Conservation (phyloP, 768 basidiomycete species). For the Rhodotorula diobovata region DNA sequence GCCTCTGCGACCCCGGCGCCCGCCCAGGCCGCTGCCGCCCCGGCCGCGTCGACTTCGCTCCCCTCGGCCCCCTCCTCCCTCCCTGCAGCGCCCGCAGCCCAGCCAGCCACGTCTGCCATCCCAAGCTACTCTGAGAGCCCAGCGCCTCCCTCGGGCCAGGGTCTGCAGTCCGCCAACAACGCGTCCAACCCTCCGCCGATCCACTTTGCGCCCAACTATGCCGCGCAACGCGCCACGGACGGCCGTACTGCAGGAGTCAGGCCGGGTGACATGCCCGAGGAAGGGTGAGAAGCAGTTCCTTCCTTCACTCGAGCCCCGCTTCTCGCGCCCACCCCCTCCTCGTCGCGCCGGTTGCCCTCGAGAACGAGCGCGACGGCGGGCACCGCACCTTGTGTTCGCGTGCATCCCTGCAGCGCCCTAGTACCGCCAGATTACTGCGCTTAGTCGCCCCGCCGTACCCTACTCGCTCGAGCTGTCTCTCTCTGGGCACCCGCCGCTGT, state of each 20-base stretch:
- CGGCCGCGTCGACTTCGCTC: slow-evolving; percentile 42
- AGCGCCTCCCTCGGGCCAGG: neutral
- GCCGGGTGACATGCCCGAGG: slow-evolving; percentile 91
- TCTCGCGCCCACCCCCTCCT: too few species aligned
- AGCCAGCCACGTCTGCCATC: slow-evolving; percentile 25
- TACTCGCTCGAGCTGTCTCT: too few species aligned
- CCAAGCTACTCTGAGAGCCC: slow-evolving; percentile 41
- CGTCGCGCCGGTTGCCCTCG: too few species aligned
- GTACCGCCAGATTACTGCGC: too few species aligned
- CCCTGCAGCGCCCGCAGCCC: neutral
- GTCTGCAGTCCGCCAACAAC: neutral
- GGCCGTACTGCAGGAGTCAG: slow-evolving; percentile 51
- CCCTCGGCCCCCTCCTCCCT: slow-evolving; percentile 11
- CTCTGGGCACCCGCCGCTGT: neutral
- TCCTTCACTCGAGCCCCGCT: too few species aligned
- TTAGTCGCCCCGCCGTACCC: too few species aligned
- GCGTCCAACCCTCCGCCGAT: slow-evolving; percentile 13
- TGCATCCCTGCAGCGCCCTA: too few species aligned
- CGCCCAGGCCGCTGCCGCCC: slow-evolving; percentile 19
- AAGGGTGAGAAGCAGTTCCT: slow-evolving; percentile 71
- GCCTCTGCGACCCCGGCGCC: neutral
- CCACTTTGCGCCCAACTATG: slow-evolving; percentile 25
- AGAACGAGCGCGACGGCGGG: too few species aligned
- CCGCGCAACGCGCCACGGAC: slow-evolving; percentile 20
- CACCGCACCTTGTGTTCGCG: too few species aligned